Conservation (phyloP, 345 rosid genomes). For the Eucalyptus guilfoylei region DNA sequence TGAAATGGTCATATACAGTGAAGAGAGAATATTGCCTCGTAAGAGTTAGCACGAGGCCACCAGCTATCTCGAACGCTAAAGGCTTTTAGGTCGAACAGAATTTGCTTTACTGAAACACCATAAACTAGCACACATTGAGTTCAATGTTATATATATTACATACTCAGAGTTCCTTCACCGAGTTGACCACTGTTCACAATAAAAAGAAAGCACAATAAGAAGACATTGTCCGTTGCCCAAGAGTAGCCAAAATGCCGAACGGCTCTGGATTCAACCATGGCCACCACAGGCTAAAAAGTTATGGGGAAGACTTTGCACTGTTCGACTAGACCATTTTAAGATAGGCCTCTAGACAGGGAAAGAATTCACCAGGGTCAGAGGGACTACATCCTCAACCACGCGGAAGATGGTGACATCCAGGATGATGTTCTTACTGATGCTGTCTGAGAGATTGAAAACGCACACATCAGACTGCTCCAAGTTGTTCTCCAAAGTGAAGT, state of each 20-base stretch:
- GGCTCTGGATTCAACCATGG: not conserved
- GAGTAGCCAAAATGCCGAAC: not conserved
- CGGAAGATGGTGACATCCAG: constrained; percentile 32
- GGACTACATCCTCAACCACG: constrained; percentile 2
- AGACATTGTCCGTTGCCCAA: not conserved
- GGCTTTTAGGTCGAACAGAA: not conserved
- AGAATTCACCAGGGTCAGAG: not conserved
- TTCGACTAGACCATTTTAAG: not conserved
- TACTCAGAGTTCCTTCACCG: not conserved
- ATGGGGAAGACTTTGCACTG: not conserved
- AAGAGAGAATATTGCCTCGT: not conserved
- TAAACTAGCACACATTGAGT: not conserved
- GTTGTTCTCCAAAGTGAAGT: constrained; percentile 30
- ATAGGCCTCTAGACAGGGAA: not conserved
- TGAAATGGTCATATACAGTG: not conserved
- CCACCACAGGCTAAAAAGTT: not conserved
- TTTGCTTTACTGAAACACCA: not conserved
- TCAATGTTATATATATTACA: not conserved
- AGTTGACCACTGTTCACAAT: not conserved
- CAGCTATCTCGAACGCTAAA: not conserved
- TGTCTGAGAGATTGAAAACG: constrained; percentile 16
- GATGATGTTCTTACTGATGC: not conserved
- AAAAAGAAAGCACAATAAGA: not conserved
- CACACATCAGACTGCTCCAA: constrained; percentile 35
- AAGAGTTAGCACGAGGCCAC: not conserved